Evolutionary conservation across 192 early-diverging fungal genomes (phyloP).

Genomic region (Gamsiella multidivaricata): DNA sequence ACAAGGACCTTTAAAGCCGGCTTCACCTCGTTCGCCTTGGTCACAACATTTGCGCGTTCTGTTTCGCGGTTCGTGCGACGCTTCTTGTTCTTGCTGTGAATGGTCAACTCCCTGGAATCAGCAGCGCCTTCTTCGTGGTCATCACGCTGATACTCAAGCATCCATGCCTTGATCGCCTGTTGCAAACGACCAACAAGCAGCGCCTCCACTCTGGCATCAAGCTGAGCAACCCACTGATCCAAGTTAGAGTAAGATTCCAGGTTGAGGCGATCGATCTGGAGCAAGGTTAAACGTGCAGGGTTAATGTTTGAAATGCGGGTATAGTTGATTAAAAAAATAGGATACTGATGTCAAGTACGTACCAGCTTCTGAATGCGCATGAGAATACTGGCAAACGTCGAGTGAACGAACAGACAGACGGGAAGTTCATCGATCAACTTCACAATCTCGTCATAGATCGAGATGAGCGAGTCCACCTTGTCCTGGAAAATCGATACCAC

Average conservation of each 20-base stretch:
- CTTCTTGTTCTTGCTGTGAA: slow-evolving; percentile 59
- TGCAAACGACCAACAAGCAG: slow-evolving; percentile 81
- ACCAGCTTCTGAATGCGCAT: slow-evolving; percentile 88
- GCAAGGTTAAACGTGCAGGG: too few species aligned
- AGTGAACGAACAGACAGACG: slow-evolving; percentile 78
- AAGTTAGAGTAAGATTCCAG: slow-evolving; percentile 96
- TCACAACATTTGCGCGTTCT: slow-evolving; percentile 44
- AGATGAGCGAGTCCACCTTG: slow-evolving; percentile 87
- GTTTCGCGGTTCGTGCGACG: slow-evolving; percentile 44
- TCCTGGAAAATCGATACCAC: slow-evolving; percentile 95
- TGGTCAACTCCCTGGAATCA: slow-evolving; percentile 57
- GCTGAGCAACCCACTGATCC: slow-evolving; percentile 85
- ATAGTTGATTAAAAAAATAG: slow-evolving; percentile 15
- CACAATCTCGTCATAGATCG: slow-evolving; percentile 86
- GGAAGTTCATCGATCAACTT: slow-evolving; percentile 85
- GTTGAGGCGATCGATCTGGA: slow-evolving; percentile 88
- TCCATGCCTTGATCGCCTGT: slow-evolving; percentile 82
- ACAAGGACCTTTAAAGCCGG: slow-evolving; percentile 77
- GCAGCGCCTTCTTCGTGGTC: slow-evolving; percentile 56
- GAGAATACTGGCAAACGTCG: slow-evolving; percentile 75
- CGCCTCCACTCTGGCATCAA: slow-evolving; percentile 83
- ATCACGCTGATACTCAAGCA: slow-evolving; percentile 69
- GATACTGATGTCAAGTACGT: slow-evolving; percentile 6
- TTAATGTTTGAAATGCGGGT: too few species aligned
- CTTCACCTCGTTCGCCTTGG: slow-evolving; percentile 60